phyloP scores from a whole-genome alignment of 495 filamentous ascomycete species.

The Hyaloscypha hepaticicola region DNA sequence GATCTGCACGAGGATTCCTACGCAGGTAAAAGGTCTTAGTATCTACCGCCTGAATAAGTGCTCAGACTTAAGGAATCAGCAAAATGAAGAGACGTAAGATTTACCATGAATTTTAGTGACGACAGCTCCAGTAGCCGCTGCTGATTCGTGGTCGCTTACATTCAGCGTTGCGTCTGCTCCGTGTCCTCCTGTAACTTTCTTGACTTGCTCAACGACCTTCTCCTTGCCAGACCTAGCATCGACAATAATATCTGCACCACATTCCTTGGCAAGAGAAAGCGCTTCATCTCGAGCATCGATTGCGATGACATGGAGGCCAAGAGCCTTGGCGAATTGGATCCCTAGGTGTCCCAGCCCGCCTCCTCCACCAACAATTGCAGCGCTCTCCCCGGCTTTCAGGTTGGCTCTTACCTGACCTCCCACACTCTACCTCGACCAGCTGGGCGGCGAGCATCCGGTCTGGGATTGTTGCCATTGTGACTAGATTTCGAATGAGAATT shows the following conservation, averaged over 20 bases:
- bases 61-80: too few species aligned
- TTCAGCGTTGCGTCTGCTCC: conserved; percentile 49
- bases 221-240: conserved; percentile 50
- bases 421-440: conserved; percentile 27
- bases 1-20: conserved; percentile 48
- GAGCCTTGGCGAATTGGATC: conserved; percentile 53
- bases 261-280: conserved; percentile 41
- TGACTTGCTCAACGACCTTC: conserved; percentile 44
- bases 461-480: conserved; percentile 11
- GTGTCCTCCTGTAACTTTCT: conserved; percentile 44
- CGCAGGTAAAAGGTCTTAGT: conserved; percentile 34
- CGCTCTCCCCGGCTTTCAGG: conserved; percentile 46
- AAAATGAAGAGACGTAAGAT: conserved; percentile 34
- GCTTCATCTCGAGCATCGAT: conserved; percentile 57
- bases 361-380: conserved; percentile 55
- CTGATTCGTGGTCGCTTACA: conserved; percentile 42
- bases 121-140: conserved; percentile 49
- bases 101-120: conserved; percentile 55
- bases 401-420: conserved; percentile 46
- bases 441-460: conserved; percentile 22
- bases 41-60: neutral
- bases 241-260: conserved; percentile 49
- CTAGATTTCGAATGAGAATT: neutral
- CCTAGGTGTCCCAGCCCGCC: conserved; percentile 57
- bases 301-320: conserved; percentile 51